Evolutionary conservation across 2,329 filamentous ascomycete species (phyloP).

Genomic region (Colletotrichum liriopes): DNA sequence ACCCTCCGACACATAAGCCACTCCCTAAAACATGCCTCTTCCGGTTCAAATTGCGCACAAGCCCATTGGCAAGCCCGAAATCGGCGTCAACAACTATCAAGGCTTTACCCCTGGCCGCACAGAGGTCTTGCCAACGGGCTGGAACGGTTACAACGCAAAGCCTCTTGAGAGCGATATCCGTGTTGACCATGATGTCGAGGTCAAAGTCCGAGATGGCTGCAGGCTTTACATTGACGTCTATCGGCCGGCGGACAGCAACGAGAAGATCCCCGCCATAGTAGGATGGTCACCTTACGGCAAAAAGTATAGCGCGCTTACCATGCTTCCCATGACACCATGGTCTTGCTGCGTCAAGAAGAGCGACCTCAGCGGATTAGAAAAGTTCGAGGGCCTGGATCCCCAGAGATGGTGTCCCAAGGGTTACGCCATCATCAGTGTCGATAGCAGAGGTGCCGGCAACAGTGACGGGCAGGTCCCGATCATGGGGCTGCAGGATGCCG

Average conservation of each 20-base stretch:
- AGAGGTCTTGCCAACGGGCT: slow-evolving; percentile 57
- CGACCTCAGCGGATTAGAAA: slow-evolving; percentile 47
- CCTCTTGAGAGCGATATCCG: slow-evolving; percentile 55
- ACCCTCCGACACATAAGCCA: neutral
- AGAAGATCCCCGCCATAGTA: slow-evolving; percentile 60
- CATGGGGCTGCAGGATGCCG: slow-evolving; percentile 51
- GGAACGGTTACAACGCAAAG: slow-evolving; percentile 54
- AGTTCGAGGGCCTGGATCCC: slow-evolving; percentile 48
- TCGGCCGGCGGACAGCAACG: slow-evolving; percentile 53
- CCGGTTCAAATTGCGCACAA: slow-evolving; percentile 41
- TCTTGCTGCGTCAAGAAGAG: slow-evolving; percentile 44
- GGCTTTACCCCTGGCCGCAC: slow-evolving; percentile 55
- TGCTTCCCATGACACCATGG: slow-evolving; percentile 50
- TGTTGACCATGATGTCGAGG: slow-evolving; percentile 62
- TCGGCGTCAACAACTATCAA: slow-evolving; percentile 42
- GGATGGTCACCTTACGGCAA: slow-evolving; percentile 65
- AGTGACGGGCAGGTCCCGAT: slow-evolving; percentile 42
- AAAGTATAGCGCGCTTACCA: slow-evolving; percentile 58
- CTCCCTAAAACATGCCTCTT: slow-evolving; percentile 30
- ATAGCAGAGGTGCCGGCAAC: slow-evolving; percentile 52
- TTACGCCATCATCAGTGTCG: slow-evolving; percentile 54
- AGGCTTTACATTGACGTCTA: slow-evolving; percentile 63
- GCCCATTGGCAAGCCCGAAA: slow-evolving; percentile 48
- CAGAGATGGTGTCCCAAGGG: slow-evolving; percentile 50
- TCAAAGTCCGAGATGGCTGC: slow-evolving; percentile 59